Evolutionary conservation across 306 rosid genomes (phyloP), one percentile per base, ranked within the genome.

Genomic region (Prunus fruticosa): DNA sequence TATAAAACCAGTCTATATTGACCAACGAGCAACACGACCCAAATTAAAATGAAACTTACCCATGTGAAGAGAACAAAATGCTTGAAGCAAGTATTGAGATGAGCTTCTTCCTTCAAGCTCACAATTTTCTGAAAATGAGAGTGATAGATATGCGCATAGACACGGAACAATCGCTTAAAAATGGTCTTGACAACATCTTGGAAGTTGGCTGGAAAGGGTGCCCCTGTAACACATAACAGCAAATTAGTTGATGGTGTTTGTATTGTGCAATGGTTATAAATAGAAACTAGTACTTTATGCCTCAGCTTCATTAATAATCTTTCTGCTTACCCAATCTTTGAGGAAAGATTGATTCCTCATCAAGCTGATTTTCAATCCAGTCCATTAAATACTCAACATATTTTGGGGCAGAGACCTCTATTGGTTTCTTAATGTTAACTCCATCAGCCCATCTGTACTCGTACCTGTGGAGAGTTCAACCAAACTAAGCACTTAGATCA

Each of bases 401-500:
- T 69, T 87, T 93, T 20, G 96, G 96, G 81, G 98, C 98, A 68
- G 98, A 93, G 49, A 93, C 96, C 86, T 93, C 96, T 60, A 93
- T 89, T 38, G 98, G 98, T 78, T 85, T 87, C 80, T 87, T 93
- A 30, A 93, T 87, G 18, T 80, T 83, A 67, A 90, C 88, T 22
- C 98, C 98, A 72, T 93, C 98, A 32, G 98, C 98, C 98, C 96
- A 93, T 79, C 93, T 81, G 58, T 93, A 93, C 87, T 89, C 92
- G 6, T 93, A 93, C 77, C 96, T 93, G 88, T 62, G 34, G 70
- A 85, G 20, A 69, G 62, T 45, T 22, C 6, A 69, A 27, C 71
- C 28, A 73, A 62, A 72, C 25, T 71, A 64, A 77, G 74, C 30
- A 74, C 78, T 67, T 38, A 56, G 43, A 57, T 45, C 58, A 47